Conservation (phyloP, 306 rosid species). For the Corylus americana region DNA sequence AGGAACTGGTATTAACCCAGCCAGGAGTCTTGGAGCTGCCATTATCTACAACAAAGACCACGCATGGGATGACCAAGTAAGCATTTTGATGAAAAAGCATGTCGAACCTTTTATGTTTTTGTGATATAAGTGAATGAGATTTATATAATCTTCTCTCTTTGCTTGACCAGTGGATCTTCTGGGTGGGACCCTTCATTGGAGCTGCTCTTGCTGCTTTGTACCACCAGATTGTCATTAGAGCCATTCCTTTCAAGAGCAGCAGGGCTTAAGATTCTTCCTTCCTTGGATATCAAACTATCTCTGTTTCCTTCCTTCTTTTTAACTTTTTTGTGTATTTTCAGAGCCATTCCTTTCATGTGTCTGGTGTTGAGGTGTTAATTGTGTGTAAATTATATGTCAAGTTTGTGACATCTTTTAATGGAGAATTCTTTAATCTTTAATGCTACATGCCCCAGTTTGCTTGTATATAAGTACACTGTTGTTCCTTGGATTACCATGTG, state of each 20-base stretch:
- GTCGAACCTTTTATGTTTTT: background rate
- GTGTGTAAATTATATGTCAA: conserved; percentile 41
- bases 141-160: background rate
- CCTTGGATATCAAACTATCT: background rate
- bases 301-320: background rate
- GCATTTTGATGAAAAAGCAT: background rate
- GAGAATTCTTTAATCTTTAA: conserved; percentile 34
- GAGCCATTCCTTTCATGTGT: conserved; percentile 14
- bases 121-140: conserved; percentile 10
- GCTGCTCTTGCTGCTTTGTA: conserved; percentile 88
- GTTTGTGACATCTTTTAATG: conserved; percentile 33
- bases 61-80: conserved; percentile 85
- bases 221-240: conserved; percentile 86
- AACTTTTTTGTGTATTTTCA: background rate
- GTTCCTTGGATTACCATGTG: no score
- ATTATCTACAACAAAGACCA: conserved; percentile 66
- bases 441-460: no score
- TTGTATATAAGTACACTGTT: no score
- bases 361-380: conserved; percentile 19
- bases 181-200: conserved; percentile 95
- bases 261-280: conserved; percentile 37
- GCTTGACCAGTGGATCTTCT: conserved; percentile 80
- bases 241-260: conserved; percentile 85
- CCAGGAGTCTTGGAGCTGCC: conserved; percentile 96
- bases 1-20: conserved; percentile 91